Conservation (phyloP, 169 alveolate species). For the Babesia ovis region DNA sequence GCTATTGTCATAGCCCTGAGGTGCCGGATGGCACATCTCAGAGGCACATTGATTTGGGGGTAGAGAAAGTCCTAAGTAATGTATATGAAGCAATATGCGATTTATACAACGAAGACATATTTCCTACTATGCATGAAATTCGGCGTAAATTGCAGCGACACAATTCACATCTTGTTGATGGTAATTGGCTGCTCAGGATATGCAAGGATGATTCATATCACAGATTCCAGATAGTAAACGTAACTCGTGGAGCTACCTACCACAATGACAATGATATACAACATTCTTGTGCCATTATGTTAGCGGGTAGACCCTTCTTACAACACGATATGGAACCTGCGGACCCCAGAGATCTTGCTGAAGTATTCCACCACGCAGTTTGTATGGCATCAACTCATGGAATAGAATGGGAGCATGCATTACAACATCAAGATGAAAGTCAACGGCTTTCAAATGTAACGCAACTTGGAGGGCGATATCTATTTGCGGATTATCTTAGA, state of each 20-base stretch:
- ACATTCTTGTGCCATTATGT: slow-evolving; percentile 36
- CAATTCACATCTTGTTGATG: slow-evolving; percentile 11
- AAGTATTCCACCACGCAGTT: slow-evolving; percentile 17
- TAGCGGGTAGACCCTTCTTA: slow-evolving; percentile 30
- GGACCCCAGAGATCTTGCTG: slow-evolving; percentile 13
- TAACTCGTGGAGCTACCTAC: not conserved
- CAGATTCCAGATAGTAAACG: slow-evolving; percentile 33
- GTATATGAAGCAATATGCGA: slow-evolving; percentile 36
- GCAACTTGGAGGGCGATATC: slow-evolving; percentile 70
- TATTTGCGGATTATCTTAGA: slow-evolving; percentile 69
- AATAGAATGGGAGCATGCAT: not conserved
- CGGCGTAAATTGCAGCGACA: slow-evolving; percentile 38
- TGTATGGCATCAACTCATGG: slow-evolving; percentile 10
- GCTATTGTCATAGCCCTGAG: slow-evolving; percentile 12
- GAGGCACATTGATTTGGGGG: not conserved
- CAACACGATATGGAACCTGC: slow-evolving; percentile 1
- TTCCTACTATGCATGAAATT: slow-evolving; percentile 59
- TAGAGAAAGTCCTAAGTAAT: slow-evolving; percentile 2
- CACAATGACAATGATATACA: slow-evolving; percentile 29
- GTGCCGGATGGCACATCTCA: not conserved
- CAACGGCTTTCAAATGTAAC: slow-evolving; percentile 7
- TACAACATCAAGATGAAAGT: not conserved
- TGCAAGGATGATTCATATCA: slow-evolving; percentile 13
- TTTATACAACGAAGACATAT: slow-evolving; percentile 50
- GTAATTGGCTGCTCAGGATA: slow-evolving; percentile 29